Conservation (phyloP, 164 flowering plant species). For the Vitis rotundifolia region DNA sequence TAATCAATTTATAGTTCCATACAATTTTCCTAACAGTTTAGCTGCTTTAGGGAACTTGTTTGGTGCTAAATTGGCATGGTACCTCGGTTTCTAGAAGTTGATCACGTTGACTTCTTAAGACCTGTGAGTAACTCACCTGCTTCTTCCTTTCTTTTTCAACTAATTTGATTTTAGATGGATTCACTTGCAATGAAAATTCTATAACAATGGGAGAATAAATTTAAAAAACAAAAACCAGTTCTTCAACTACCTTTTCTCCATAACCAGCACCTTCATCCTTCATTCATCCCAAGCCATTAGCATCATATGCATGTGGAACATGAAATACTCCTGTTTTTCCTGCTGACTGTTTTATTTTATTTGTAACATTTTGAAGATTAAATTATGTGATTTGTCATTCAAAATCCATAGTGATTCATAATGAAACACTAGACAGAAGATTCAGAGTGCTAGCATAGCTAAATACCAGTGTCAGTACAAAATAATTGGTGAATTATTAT, state of each 20-base stretch:
- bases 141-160: background rate
- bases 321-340: too few species aligned
- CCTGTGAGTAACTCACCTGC: background rate
- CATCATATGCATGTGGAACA: too few species aligned
- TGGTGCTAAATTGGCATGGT: too few species aligned
- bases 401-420: too few species aligned
- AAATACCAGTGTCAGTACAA: background rate
- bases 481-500: background rate
- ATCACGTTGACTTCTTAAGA: constrained; percentile 76
- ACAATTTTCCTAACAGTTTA: background rate
- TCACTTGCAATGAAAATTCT: background rate
- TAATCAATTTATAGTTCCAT: background rate
- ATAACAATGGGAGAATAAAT: too few species aligned
- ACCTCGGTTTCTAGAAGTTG: constrained; percentile 91
- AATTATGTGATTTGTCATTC: background rate
- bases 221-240: too few species aligned
- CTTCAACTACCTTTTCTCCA: too few species aligned
- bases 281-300: too few species aligned
- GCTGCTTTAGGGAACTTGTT: background rate
- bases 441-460: background rate
- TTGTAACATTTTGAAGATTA: too few species aligned
- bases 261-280: too few species aligned
- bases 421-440: background rate
- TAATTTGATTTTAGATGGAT: background rate
- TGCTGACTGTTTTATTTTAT: too few species aligned